phyloP scores from a whole-genome alignment of 2,329 filamentous ascomycete species.

The Calonectria hawksworthii region DNA sequence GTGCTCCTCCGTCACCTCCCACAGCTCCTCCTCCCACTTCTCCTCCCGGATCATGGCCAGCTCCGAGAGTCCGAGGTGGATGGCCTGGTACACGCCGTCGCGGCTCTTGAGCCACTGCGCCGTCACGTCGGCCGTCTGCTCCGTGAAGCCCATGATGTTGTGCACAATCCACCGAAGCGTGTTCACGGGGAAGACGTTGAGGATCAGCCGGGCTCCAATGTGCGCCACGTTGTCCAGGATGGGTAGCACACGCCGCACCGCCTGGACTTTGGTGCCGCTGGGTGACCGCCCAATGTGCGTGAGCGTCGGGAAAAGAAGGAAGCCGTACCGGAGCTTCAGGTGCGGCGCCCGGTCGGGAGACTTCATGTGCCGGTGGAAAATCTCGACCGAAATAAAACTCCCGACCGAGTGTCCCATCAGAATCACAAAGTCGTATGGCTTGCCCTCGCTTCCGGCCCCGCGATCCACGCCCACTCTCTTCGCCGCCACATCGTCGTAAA shows the following conservation, averaged over 20 bases:
- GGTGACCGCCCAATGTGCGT: conserved; percentile 77
- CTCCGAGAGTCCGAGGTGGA: conserved; percentile 72
- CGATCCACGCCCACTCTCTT: conserved; percentile 46
- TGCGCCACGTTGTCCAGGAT: conserved; percentile 58
- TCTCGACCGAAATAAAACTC: conserved; percentile 78
- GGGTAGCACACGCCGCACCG: conserved; percentile 57
- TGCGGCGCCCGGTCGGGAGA: conserved; percentile 50
- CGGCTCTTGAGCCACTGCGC: conserved; percentile 67
- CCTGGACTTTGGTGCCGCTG: conserved; percentile 63
- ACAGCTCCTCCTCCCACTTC: conserved; percentile 71
- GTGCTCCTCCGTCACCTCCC: conserved; percentile 56
- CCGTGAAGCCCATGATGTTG: conserved; percentile 61
- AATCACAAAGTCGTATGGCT: conserved; percentile 70
- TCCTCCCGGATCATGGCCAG: conserved; percentile 71
- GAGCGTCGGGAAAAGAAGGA: conserved; percentile 82
- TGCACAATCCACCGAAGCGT: conserved; percentile 60
- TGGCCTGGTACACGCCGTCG: conserved; percentile 71
- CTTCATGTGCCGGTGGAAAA: conserved; percentile 70
- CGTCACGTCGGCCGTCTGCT: conserved; percentile 64
- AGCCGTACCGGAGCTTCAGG: conserved; percentile 63
- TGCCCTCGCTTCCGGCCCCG: conserved; percentile 42
- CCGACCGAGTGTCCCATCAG: conserved; percentile 83
- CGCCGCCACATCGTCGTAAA: conserved; percentile 55
- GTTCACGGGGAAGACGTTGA: conserved; percentile 57
- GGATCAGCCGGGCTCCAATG: conserved; percentile 55